Percentiles rank a stretch among this genome's conserved stretches.
phyloP scores from a whole-genome alignment of 2,329 filamentous ascomycete genomes.

The Alternaria dauci region DNA sequence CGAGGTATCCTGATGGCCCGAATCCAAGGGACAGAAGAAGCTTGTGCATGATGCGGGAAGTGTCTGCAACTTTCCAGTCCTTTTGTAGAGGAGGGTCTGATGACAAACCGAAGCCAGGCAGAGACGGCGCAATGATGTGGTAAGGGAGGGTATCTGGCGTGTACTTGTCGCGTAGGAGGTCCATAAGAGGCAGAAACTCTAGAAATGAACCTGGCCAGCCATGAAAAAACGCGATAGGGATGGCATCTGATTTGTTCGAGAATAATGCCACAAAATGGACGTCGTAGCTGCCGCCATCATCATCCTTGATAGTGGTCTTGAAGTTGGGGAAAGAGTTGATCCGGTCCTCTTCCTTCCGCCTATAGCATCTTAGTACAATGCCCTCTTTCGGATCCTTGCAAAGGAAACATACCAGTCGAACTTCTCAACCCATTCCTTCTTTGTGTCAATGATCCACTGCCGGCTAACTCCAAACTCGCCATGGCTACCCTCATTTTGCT shows the following conservation, averaged over 20 bases:
- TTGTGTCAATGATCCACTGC: conserved; percentile 41
- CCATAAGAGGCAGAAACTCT: conserved; percentile 64
- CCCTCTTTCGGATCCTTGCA: not conserved
- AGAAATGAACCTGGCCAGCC: conserved; percentile 64
- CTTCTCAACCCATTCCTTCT: conserved; percentile 39
- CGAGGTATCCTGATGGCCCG: conserved; percentile 57
- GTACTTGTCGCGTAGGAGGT: conserved; percentile 59
- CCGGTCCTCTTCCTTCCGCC: conserved; percentile 51
- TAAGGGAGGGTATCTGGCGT: conserved; percentile 62
- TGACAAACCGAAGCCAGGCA: conserved; percentile 65
- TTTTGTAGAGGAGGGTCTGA: conserved; percentile 57
- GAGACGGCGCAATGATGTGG: conserved; percentile 64
- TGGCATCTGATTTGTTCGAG: conserved; percentile 59
- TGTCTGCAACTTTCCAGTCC: conserved; percentile 54
- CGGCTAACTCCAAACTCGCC: conserved; percentile 43
- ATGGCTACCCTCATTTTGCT: conserved; percentile 34
- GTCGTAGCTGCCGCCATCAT: conserved; percentile 47
- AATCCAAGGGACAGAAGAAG: conserved; percentile 65
- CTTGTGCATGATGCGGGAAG: conserved; percentile 58
- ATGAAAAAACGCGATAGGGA: conserved; percentile 62
- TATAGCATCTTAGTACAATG: conserved; percentile 1
- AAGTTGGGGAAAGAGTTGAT: conserved; percentile 64
- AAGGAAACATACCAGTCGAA: conserved; percentile 45
- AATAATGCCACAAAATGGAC: conserved; percentile 66
- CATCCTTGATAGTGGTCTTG: conserved; percentile 54